Percentiles rank a stretch among this genome's conserved stretches.
Conservation (phyloP, 805 yeast species). For the Yarrowia deformans region DNA sequence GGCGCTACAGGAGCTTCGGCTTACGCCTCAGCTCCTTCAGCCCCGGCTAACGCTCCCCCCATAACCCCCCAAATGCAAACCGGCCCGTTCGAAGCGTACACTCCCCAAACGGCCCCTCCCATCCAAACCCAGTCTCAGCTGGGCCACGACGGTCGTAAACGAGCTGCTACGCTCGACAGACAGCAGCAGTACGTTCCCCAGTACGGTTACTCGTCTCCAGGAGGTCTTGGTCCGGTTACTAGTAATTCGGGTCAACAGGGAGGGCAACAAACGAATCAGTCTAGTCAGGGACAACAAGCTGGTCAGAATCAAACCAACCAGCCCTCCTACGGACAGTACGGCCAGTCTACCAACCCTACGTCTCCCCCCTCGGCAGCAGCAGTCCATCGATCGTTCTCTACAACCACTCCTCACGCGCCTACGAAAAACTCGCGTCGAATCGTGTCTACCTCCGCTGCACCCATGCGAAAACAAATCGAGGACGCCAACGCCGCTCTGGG, state of each 20-base stretch:
- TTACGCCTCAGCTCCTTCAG: background rate
- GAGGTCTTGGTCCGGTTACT: no score
- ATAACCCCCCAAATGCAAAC: slow-evolving; percentile 35
- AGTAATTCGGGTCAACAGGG: no score
- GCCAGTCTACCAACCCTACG: background rate
- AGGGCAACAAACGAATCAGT: no score
- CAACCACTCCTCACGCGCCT: slow-evolving; percentile 12
- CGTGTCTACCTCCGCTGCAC: slow-evolving; percentile 30
- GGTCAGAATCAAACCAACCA: no score
- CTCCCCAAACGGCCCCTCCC: slow-evolving; percentile 36
- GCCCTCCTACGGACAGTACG: no score
- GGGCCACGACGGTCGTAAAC: slow-evolving; percentile 12
- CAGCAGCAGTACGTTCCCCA: slow-evolving; percentile 36
- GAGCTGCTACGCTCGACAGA: slow-evolving; percentile 32
- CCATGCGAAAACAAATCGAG: slow-evolving; percentile 29
- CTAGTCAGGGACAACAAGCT: no score
- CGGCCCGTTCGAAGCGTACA: slow-evolving; percentile 11
- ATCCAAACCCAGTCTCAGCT: slow-evolving; percentile 22
- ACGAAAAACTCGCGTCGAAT: slow-evolving; percentile 28
- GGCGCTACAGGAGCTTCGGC: background rate
- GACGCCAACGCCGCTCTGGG: slow-evolving; percentile 31
- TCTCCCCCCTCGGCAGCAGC: background rate
- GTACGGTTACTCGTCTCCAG: slow-evolving; percentile 5
- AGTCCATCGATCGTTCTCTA: slow-evolving; percentile 17
- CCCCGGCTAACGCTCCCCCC: background rate